These are phyloP conservation scores for Geoglossum cookeanum DNA, from an alignment of 2,329 filamentous ascomycete species.

Conservation along the genomic window DNA sequence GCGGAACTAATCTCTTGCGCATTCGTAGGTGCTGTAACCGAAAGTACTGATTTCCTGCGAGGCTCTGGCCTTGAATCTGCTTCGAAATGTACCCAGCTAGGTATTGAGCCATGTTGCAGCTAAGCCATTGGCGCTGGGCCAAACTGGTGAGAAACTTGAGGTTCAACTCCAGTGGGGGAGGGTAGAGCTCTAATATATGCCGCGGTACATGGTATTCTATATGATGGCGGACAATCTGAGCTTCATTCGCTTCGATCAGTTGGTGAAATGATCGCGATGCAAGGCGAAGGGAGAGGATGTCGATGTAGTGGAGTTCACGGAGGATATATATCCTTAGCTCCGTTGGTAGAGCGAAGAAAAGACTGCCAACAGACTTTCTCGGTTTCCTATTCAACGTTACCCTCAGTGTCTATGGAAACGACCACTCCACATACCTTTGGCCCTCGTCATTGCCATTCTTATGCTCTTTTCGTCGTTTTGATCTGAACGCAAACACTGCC, in stretches of 20 bases:
- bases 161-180: background rate
- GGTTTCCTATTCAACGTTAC: background rate
- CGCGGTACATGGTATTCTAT: constrained; percentile 2
- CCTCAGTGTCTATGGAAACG: background rate
- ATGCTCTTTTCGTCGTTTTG: background rate
- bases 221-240: constrained; percentile 3
- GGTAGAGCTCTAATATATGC: constrained; percentile 1
- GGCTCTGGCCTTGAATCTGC: background rate
- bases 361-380: background rate
- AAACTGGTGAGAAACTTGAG: background rate
- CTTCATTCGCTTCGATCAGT: constrained; percentile 1
- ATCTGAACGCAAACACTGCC: background rate
- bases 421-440: background rate
- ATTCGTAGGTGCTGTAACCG: background rate
- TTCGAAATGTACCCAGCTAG: constrained; percentile 2
- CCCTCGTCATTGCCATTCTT: background rate
- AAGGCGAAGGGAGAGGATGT: constrained; percentile 3
- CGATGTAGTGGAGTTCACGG: background rate
- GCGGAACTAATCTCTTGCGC: constrained; percentile 1
- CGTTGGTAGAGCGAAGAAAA: constrained; percentile 1
- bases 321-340: constrained; percentile 2
- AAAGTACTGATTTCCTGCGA: background rate
- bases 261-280: background rate
- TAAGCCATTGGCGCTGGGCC: background rate
- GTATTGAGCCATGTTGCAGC: background rate